Base-by-base conservation (phyloP, 2,329 filamentous ascomycete genomes). In the Aureobasidium sp. region DNA sequence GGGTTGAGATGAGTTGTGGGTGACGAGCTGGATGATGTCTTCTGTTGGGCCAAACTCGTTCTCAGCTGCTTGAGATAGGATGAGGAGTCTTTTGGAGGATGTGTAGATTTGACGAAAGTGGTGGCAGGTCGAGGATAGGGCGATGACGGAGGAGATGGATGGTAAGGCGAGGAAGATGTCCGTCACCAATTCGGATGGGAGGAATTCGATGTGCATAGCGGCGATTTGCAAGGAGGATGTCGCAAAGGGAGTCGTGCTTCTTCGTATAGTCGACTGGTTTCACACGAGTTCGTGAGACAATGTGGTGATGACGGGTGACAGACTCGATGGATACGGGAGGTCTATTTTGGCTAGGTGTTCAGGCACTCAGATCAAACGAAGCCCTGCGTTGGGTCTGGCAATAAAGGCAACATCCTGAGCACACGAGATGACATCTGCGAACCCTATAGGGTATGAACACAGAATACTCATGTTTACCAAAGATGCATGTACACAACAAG, bases 21-120 rank as follows among this genome's bases (percentile, higher is more conserved):
- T 86, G 41, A 85, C 73, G 21, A 86, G 73, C 67, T 85, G 83
- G 61, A 82, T 76, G 62, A 83, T 79, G 68, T 85, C 83, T 61
- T 81, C 67, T 14, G 85, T 70, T 2, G 84, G 84, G 0, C 84
- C 83, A 65, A 80, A 83, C 68, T 86, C 80, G 36, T 73, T 69
- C 67, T 85, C 81, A 29, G 80, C 80, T 30, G 78, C 81, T 55
- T 74, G 68, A 62, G 78, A 76, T 59, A 86, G 77, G 59, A 85
- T 82, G 55, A 76, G 67, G 21, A 85, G 74, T 65, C 81, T 81
- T 67, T 81, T 81, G 50, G 81, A 81, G 10, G 78, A 79, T 21
- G 76, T 70, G 66, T 80, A 82, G 63, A 85, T 77, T 59, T 72
- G 71, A 66, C 78, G 77, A 65, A 85, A 79, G 60, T 81, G 81